Evolutionary conservation across 192 early-diverging fungal genomes (phyloP).

Genomic region (Piromyces sp.): DNA sequence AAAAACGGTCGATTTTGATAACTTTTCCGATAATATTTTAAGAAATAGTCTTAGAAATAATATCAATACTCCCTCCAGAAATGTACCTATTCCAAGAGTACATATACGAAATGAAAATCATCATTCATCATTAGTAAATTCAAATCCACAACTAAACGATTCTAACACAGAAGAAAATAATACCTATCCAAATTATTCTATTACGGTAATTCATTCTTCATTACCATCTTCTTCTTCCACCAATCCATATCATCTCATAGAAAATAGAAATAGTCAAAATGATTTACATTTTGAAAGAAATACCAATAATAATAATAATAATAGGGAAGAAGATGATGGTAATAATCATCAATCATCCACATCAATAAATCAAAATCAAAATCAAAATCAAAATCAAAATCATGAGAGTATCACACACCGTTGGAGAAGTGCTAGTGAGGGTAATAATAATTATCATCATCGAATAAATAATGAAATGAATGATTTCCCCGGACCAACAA

Average conservation of each 20-base stretch:
- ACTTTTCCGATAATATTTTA: neutral
- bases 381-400: too few species aligned
- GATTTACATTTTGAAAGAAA: too few species aligned
- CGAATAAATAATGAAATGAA: neutral
- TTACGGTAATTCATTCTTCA: neutral
- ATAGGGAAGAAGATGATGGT: too few species aligned
- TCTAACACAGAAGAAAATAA: neutral
- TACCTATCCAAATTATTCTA: neutral
- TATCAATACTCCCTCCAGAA: neutral
- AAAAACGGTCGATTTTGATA: neutral
- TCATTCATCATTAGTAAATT: too few species aligned
- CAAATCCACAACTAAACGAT: too few species aligned
- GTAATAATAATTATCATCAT: neutral
- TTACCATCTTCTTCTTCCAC: neutral
- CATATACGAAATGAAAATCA: neutral
- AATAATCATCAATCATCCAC: neutral
- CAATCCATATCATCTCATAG: too few species aligned
- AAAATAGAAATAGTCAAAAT: too few species aligned
- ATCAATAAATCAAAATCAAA: too few species aligned
- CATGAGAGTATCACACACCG: neutral
- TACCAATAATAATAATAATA: too few species aligned
- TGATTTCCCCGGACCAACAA: neutral
- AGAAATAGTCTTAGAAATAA: neutral
- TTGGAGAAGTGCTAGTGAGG: neutral
- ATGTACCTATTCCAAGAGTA: neutral